A percentile compares a stretch with the other conserved stretches of the same genome.
These are phyloP conservation scores for Didymella exigua DNA, from an alignment of 2,329 filamentous ascomycete genomes.

Conservation along the genomic window DNA sequence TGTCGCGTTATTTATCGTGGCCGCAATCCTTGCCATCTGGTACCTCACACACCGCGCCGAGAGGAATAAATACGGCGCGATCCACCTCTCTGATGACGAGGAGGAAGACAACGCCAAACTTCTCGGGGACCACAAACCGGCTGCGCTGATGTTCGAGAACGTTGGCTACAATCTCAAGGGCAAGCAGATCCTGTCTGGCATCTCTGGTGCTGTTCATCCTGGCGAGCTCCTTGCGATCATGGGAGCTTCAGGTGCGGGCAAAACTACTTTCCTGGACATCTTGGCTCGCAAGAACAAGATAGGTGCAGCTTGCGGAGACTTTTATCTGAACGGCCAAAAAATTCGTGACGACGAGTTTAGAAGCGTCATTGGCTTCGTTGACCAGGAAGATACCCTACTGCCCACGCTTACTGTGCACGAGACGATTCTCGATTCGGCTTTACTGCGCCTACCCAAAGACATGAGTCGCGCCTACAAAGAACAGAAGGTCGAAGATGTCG, in stretches of 20 bases:
- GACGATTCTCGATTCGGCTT: constrained; percentile 91
- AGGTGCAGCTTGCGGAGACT: constrained; percentile 76
- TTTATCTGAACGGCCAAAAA: constrained; percentile 92
- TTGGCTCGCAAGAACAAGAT: constrained; percentile 96
- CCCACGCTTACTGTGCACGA: constrained; percentile 96
- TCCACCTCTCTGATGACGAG: constrained; percentile 81
- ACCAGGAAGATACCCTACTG: constrained; percentile 97
- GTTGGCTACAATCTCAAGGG: constrained; percentile 87
- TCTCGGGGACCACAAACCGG: constrained; percentile 89
- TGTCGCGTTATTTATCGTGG: constrained; percentile 85
- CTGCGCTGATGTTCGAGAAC: constrained; percentile 84
- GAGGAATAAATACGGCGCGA: constrained; percentile 67
- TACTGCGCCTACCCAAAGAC: constrained; percentile 87
- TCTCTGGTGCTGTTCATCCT: constrained; percentile 86
- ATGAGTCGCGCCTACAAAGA: constrained; percentile 91
- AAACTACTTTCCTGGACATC: constrained; percentile 96
- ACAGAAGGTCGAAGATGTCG: constrained; percentile 88
- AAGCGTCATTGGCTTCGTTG: constrained; percentile 93
- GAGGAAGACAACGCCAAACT: constrained; percentile 83
- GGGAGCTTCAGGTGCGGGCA: constrained; percentile 96
- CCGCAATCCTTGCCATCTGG: constrained; percentile 81
- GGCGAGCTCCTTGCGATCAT: constrained; percentile 98
- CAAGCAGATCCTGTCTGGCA: constrained; percentile 78
- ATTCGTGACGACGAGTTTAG: constrained; percentile 84
- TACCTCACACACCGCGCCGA: constrained; percentile 79